phyloP scores from a whole-genome alignment of 192 early-diverging fungal genomes.

The Coemansia sp. region DNA sequence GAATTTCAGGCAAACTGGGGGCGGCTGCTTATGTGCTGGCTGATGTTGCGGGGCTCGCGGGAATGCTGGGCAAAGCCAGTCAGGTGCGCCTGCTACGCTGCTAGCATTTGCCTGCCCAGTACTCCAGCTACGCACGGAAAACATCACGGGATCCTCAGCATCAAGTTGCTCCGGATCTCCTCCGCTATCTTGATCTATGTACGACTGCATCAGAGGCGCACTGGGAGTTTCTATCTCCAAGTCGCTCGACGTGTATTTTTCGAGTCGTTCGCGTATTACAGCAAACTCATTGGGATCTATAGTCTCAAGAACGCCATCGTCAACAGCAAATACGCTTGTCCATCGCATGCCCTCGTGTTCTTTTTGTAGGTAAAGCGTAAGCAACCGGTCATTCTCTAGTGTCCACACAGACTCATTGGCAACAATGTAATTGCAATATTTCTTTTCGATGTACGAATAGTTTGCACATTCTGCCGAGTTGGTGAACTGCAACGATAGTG shows the following conservation, averaged over 20 bases:
- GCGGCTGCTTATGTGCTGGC: slow-evolving; percentile 13
- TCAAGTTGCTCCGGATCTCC: slow-evolving; percentile 33
- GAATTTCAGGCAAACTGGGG: slow-evolving; percentile 61
- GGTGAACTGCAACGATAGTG: slow-evolving; percentile 47
- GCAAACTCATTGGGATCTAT: slow-evolving; percentile 62
- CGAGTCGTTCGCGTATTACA: slow-evolving; percentile 59
- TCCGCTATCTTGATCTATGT: slow-evolving; percentile 35
- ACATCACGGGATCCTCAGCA: slow-evolving; percentile 23
- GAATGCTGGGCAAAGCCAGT: slow-evolving; percentile 63
- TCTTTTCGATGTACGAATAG: slow-evolving; percentile 10
- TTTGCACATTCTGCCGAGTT: slow-evolving; percentile 16
- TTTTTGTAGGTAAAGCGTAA: slow-evolving; percentile 68
- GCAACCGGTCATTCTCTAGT: slow-evolving; percentile 58
- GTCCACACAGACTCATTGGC: slow-evolving; percentile 68
- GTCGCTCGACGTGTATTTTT: slow-evolving; percentile 60
- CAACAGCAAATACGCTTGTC: slow-evolving; percentile 63
- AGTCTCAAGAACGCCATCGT: slow-evolving; percentile 65
- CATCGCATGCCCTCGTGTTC: slow-evolving; percentile 61
- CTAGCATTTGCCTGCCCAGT: slow-evolving; percentile 44
- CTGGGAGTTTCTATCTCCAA: slow-evolving; percentile 2
- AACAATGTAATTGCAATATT: slow-evolving; percentile 52
- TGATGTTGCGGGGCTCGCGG: slow-evolving; percentile 6
- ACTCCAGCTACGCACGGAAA: slow-evolving; percentile 42
- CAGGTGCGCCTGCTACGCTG: slow-evolving; percentile 56
- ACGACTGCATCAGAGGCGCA: slow-evolving; percentile 18